phyloP scores from a whole-genome alignment of 345 rosid genomes.

The Murraya koenigii region DNA sequence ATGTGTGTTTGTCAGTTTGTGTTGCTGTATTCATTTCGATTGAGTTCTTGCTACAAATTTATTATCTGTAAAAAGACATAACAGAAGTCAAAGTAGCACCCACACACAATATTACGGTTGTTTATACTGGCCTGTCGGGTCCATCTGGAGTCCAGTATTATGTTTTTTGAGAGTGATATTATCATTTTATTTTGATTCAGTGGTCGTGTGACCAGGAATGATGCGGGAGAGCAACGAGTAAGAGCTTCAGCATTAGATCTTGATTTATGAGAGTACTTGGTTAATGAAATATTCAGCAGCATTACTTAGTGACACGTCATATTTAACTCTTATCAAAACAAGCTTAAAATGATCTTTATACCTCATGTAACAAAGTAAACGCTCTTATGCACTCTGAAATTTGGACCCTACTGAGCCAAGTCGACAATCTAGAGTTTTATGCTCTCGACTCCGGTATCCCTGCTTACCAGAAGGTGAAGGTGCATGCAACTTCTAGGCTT shows the following conservation, averaged over 20 bases:
- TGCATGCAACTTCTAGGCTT: no score
- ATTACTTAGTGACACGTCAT: neutral
- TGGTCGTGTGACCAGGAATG: neutral
- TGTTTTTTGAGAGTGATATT: neutral
- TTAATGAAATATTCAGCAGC: neutral
- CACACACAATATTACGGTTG: neutral
- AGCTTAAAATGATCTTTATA: neutral
- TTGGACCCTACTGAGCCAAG: neutral
- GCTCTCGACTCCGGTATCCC: no score
- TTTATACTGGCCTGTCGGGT: neutral
- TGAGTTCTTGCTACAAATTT: neutral
- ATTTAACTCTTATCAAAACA: neutral
- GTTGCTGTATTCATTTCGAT: neutral
- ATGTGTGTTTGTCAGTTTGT: neutral
- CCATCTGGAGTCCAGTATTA: neutral
- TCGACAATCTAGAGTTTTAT: no score
- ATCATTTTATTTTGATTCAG: neutral
- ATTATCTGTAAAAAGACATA: neutral
- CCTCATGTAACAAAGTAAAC: no score
- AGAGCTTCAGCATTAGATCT: neutral
- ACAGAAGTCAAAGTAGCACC: neutral
- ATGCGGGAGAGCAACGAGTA: neutral
- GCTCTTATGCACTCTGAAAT: neutral
- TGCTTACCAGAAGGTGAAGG: no score
- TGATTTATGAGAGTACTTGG: neutral